Evolutionary conservation across 129 eudicot species (phyloP).

Genomic region (Scalesia atractyloides): DNA sequence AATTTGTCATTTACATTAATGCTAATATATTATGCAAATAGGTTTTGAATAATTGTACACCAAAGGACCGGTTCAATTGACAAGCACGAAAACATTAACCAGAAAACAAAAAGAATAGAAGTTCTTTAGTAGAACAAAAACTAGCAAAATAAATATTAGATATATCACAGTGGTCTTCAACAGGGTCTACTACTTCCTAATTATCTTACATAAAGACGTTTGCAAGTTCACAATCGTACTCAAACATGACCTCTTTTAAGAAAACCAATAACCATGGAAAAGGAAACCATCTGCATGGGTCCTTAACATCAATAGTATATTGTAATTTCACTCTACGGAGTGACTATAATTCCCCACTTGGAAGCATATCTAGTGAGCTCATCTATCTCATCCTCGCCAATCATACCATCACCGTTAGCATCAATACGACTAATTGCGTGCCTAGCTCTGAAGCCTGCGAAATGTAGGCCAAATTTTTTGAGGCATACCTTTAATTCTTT

Average conservation of each 20-base stretch:
- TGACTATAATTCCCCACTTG: conserved; percentile 27
- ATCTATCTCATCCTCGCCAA: conserved; percentile 38
- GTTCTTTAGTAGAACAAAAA: neutral
- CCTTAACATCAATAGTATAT: neutral
- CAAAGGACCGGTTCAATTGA: too few relatives aligned
- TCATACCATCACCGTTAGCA: conserved; percentile 42
- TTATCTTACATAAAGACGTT: neutral
- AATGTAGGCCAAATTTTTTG: conserved; percentile 28
- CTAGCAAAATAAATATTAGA: neutral
- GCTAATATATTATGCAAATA: too few relatives aligned
- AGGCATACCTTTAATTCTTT: conserved; percentile 44
- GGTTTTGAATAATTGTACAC: too few relatives aligned
- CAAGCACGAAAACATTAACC: too few relatives aligned
- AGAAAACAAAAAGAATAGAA: too few relatives aligned
- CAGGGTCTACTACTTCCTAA: conserved; percentile 14
- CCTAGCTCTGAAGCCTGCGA: conserved; percentile 33
- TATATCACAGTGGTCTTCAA: conserved; percentile 8
- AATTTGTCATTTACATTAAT: too few relatives aligned
- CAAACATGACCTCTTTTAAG: conserved; percentile 7
- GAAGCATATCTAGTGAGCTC: conserved; percentile 31
- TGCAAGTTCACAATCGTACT: conserved; percentile 3
- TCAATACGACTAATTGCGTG: conserved; percentile 34
- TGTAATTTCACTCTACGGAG: neutral
- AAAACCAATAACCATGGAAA: conserved; percentile 22
- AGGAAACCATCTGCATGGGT: conserved; percentile 7